Evolutionary conservation across 208 protist genomes (phyloP).

Genomic region (Crithidia mellificae): DNA sequence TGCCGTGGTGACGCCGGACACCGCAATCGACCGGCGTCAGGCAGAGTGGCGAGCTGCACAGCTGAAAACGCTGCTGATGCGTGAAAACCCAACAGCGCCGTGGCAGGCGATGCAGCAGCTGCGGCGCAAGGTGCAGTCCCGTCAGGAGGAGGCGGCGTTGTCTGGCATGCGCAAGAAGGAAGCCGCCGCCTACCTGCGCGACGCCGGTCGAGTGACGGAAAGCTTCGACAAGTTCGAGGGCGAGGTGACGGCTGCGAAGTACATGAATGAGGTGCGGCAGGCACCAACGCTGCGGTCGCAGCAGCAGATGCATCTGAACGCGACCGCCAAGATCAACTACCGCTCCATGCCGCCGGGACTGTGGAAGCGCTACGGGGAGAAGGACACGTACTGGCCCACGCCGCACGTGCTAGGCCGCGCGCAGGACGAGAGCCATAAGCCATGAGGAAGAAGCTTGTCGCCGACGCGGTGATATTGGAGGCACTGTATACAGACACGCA

Average conservation of each 20-base stretch:
- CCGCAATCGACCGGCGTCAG: constrained; percentile 38
- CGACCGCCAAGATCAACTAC: constrained; percentile 88
- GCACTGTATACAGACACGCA: not conserved
- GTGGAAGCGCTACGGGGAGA: constrained; percentile 85
- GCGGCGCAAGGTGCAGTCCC: constrained; percentile 32
- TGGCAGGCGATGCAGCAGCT: constrained; percentile 66
- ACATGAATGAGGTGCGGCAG: constrained; percentile 82
- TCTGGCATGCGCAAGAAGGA: constrained; percentile 75
- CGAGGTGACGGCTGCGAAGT: constrained; percentile 78
- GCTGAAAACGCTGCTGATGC: constrained; percentile 48
- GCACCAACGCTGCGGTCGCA: constrained; percentile 78
- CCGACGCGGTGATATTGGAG: no score
- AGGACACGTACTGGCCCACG: constrained; percentile 76
- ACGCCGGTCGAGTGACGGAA: constrained; percentile 69
- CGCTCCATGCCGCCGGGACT: constrained; percentile 86
- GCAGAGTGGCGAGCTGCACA: constrained; percentile 62
- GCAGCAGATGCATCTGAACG: constrained; percentile 90
- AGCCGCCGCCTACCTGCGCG: constrained; percentile 62
- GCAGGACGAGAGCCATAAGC: constrained; percentile 46
- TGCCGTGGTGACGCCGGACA: constrained; percentile 39
- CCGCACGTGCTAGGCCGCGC: constrained; percentile 61
- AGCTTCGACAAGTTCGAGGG: constrained; percentile 87
- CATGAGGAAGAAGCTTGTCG: no score
- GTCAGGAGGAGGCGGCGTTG: constrained; percentile 50
- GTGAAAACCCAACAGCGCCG: constrained; percentile 58